Evolutionary conservation across 805 yeast species (phyloP).

Genomic region (Komagataella pseudopastoris): DNA sequence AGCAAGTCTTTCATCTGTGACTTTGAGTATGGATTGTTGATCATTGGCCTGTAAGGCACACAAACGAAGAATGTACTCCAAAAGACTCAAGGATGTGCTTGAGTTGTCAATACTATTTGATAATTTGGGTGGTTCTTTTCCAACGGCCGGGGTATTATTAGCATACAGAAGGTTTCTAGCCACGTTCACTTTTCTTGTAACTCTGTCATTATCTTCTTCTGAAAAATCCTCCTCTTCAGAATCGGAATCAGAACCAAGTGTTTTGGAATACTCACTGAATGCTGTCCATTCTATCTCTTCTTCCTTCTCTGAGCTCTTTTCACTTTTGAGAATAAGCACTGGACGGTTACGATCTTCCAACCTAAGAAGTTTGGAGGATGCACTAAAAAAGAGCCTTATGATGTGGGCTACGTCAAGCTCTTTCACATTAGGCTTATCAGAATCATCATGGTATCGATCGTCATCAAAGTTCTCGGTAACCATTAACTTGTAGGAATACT

Average conservation of each 20-base stretch:
- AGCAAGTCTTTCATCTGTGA: constrained; percentile 44
- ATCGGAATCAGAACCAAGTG: constrained; percentile 6
- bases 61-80: constrained; percentile 52
- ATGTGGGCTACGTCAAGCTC: neutral
- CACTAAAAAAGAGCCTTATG: neutral
- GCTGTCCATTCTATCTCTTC: constrained; percentile 34
- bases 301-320: constrained; percentile 9
- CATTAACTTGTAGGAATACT: constrained; percentile 11
- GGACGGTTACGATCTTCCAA: constrained; percentile 52
- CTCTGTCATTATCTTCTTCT: constrained; percentile 15
- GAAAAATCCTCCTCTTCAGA: constrained; percentile 9
- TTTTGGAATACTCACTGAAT: constrained; percentile 27
- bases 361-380: constrained; percentile 18
- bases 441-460: neutral
- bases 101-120: neutral
- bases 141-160: constrained; percentile 3
- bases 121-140: neutral
- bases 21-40: constrained; percentile 33
- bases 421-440: neutral
- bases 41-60: constrained; percentile 49
- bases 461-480: neutral
- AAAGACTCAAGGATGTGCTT: constrained; percentile 28
- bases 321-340: constrained; percentile 48
- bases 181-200: constrained; percentile 10
- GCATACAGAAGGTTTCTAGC: constrained; percentile 6